Evolutionary conservation across 2,329 filamentous ascomycete species (phyloP), one percentile per base, ranked within the genome.

Genomic region (Fusarium mundagurra): DNA sequence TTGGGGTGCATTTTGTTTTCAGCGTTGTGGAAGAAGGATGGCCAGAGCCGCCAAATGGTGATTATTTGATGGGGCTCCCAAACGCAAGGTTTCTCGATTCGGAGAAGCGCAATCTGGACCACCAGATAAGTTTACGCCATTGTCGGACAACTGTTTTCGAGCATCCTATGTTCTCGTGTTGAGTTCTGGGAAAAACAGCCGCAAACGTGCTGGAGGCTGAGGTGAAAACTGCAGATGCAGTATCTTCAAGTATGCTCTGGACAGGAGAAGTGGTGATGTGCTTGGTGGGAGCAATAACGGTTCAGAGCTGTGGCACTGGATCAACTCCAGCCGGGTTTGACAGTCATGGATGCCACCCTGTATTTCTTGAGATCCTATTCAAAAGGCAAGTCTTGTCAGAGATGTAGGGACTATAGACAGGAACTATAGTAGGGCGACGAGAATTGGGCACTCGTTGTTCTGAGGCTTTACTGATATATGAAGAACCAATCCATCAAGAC

Each of bases 1-100:
- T 75, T 47, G 65, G 67, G 59, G 34, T 78, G 72, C 71, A 78
- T 76, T 71, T 74, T 68, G 53, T 73, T 72, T 75, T 57, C 44
- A 78, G 64, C 74, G 69, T 71, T 70, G 57, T 61, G 48, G 61
- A 45, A 47, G 64, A 58, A 63, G 57, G 29, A 60, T 65, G 43
- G 51, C 43, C 55, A 54, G 43, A 69, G 48, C 45, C 36, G 43
- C n/a, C 29, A 48, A 27, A 41, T 43, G 41, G 48, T 38, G 53
- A 54, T 50, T 53, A 43, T 48, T 54, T 50, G 31, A 75, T 48
- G 47, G 54, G 54, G 38, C 33, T 51, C 54, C 47, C 50, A 51
- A 47, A 58, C 34, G 24, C 31, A 41, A 64, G 47, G 50, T 61
- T 72, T 72, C 55, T 65, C 50, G 34, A 55, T 44, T 59, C 64